phyloP scores from a whole-genome alignment of 768 basidiomycete genomes.

The Trametes elegans region DNA sequence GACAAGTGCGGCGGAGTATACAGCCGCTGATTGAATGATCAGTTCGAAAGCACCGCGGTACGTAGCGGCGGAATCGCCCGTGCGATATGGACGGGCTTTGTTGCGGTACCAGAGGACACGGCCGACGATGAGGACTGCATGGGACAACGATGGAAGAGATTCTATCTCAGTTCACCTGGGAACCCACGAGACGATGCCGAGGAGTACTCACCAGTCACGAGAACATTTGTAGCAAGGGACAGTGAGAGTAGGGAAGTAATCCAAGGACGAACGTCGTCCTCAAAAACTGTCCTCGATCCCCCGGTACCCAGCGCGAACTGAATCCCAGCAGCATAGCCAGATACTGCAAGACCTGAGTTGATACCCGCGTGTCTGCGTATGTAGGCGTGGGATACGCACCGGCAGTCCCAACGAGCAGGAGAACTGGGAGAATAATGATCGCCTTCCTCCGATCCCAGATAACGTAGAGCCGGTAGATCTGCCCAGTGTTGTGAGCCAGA shows the following conservation, averaged over 20 bases:
- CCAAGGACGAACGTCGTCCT: neutral
- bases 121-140: conserved; percentile 6
- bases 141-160: too few relatives aligned
- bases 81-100: neutral
- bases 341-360: neutral
- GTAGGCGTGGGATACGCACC: neutral
- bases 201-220: neutral
- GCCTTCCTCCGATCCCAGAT: conserved; percentile 2
- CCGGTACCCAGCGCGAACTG: neutral
- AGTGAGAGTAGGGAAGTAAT: conserved; percentile 3
- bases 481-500: neutral
- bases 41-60: conserved; percentile 11
- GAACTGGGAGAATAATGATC: conserved; percentile 4
- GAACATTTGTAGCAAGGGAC: conserved; percentile 1
- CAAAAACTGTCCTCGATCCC: neutral
- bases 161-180: neutral
- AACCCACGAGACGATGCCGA: neutral
- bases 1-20: conserved; percentile 11
- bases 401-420: conserved; percentile 1
- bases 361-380: neutral
- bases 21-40: conserved; percentile 16
- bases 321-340: conserved; percentile 1
- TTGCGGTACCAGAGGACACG: conserved; percentile 3
- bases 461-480: conserved; percentile 15
- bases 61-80: neutral